phyloP scores from a whole-genome alignment of 1,139 yeast species.

The Protomyces macrosporus region DNA sequence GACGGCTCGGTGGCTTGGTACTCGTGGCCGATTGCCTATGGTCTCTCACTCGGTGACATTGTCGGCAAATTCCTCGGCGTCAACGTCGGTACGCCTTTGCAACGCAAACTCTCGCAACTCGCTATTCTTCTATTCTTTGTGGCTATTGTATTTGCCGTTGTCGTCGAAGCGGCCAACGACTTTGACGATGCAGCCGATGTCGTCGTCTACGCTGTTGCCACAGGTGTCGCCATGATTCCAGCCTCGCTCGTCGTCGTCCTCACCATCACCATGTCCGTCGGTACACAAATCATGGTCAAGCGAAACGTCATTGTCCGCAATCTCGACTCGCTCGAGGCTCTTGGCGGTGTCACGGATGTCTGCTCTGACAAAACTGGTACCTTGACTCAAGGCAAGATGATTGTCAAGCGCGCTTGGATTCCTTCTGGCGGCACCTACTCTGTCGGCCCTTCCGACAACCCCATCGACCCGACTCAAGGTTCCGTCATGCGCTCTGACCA shows the following conservation, averaged over 20 bases:
- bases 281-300: conserved; percentile 70
- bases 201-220: conserved; percentile 77
- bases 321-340: conserved; percentile 70
- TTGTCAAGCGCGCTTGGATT: conserved; percentile 66
- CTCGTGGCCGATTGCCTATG: conserved; percentile 25
- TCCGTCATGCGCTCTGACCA: conserved; percentile 37
- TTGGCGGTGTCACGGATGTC: conserved; percentile 74
- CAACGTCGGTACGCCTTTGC: conserved; percentile 65
- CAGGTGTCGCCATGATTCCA: conserved; percentile 66
- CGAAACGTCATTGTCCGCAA: conserved; percentile 72
- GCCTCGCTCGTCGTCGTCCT: conserved; percentile 74
- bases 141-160: conserved; percentile 70
- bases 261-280: conserved; percentile 82
- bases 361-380: conserved; percentile 85
- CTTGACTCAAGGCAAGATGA: conserved; percentile 74
- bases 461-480: conserved; percentile 70
- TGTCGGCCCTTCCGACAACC: conserved; percentile 58
- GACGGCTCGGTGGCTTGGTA: conserved; percentile 22
- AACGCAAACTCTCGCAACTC: conserved; percentile 59
- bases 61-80: conserved; percentile 31
- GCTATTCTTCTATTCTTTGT: conserved; percentile 63
- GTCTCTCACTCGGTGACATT: conserved; percentile 24
- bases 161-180: conserved; percentile 73
- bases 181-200: conserved; percentile 63
- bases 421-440: conserved; percentile 67